Base-by-base conservation (phyloP, 345 rosid species). In the Eucalyptus virginea region DNA sequence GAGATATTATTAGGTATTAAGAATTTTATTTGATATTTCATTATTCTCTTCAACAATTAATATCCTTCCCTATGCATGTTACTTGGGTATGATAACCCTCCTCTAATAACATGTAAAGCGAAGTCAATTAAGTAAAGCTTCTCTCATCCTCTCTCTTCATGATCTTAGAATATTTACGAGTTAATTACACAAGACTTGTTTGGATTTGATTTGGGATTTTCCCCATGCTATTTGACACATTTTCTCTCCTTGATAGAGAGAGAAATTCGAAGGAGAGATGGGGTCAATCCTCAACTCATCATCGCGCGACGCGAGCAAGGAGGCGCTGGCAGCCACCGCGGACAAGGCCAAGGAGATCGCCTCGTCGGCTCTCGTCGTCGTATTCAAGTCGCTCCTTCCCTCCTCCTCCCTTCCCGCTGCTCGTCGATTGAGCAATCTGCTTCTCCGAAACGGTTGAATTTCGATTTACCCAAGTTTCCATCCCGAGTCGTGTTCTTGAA, bases 311-410 rank as follows among this genome's bases (percentile, higher is more conserved):
- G 60, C 56, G 88, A 94, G 88, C 91, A 91, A 93, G 88, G 94
- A 96, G 92, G 96, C 94, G 89, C 85, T 90, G 67, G 92, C 94
- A 52, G 86, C 88, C 86, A 92, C 92, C n/a, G 86, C 92, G 52
- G 88, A 86, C 91, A 95, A 96, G 87, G 95, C 94, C 60, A 94
- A 94, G 90, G 95, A 93, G 90, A 91, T 94, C 86, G 93, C 92
- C 49, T 67, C 94, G 23, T 90, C 95, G 54, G 90, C 92, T 50
- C 95, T 96, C 0, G 96, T 95, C 48, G 94, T 95, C 30, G 94
- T 96, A 85, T 96, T 96, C 93, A 95, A 94, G 96, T 93, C 3
- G 11, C 28, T 34, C 65, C 14, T 72, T 86, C 87, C 28, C 45
- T 28, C 58, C 5, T 54, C 58, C 24, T 45, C 69, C 6, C n/a